A percentile compares a stretch with the other conserved stretches of the same genome.
Conservation (phyloP, 1,284 basidiomycete genomes). For the Ustilago curta region DNA sequence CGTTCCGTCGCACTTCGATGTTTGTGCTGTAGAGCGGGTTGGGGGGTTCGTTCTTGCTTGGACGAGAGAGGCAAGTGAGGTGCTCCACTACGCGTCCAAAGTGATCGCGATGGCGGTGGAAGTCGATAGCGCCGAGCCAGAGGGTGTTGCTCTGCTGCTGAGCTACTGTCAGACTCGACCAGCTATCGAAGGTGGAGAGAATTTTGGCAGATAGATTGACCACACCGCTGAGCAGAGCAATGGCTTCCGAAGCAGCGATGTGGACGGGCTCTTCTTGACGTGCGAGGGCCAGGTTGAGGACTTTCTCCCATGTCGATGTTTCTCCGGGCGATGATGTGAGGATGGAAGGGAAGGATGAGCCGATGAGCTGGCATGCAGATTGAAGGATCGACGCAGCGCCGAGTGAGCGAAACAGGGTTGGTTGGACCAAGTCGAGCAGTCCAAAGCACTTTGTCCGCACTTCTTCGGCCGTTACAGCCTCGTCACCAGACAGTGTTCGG, state of each 20-base stretch:
- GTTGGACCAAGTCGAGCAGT: conserved; percentile 74
- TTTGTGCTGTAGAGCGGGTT: conserved; percentile 38
- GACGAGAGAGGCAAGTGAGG: conserved; percentile 75
- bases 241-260: conserved; percentile 77
- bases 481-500: conserved; percentile 70
- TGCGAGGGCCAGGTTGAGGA: conserved; percentile 80
- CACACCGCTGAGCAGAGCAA: conserved; percentile 77
- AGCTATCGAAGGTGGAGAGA: conserved; percentile 73
- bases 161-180: conserved; percentile 73
- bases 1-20: conserved; percentile 79
- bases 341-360: conserved; percentile 65
- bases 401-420: conserved; percentile 75
- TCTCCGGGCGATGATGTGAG: conserved; percentile 12
- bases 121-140: conserved; percentile 80
- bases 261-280: conserved; percentile 79
- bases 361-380: conserved; percentile 81
- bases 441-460: conserved; percentile 70
- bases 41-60: conserved; percentile 71
- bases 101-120: conserved; percentile 74
- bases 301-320: conserved; percentile 33
- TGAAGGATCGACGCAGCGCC: conserved; percentile 81
- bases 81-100: conserved; percentile 74
- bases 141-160: conserved; percentile 83
- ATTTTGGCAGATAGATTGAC: conserved; percentile 74
- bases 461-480: conserved; percentile 1